These are phyloP conservation scores for Schizophyllum amplum DNA, from an alignment of 1,284 basidiomycete genomes.

Conservation along the genomic window DNA sequence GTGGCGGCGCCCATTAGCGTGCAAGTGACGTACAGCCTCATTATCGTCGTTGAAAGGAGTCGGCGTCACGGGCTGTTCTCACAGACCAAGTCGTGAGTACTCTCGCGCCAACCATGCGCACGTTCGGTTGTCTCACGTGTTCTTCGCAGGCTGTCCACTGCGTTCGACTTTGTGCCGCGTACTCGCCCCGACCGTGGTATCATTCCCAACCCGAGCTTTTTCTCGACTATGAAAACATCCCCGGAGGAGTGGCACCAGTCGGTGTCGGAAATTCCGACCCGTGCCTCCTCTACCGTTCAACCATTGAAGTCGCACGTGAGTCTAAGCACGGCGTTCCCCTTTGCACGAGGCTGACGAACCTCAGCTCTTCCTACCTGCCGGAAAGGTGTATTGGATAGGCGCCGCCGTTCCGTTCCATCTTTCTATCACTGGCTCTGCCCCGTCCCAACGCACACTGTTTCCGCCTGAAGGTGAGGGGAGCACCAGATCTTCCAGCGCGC, in stretches of 20 bases:
- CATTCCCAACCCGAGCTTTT: conserved; percentile 2
- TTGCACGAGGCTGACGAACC: not conserved
- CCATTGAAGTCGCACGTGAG: conserved; percentile 3
- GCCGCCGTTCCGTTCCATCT: conserved; percentile 56
- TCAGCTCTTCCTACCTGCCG: conserved; percentile 44
- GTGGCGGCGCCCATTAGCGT: not conserved
- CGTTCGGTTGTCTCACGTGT: no score
- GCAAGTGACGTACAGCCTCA: not conserved
- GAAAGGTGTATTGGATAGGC: conserved; percentile 40
- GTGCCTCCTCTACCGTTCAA: not conserved
- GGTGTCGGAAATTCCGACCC: conserved; percentile 1
- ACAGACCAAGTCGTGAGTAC: not conserved
- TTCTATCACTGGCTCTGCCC: conserved; percentile 40
- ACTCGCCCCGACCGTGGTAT: conserved; percentile 1
- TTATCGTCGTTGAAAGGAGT: not conserved
- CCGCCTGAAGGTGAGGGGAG: not conserved
- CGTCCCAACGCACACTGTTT: conserved; percentile 32
- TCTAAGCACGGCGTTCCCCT: not conserved
- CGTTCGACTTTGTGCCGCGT: not conserved
- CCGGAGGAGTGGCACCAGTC: conserved; percentile 10
- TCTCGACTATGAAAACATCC: conserved; percentile 6
- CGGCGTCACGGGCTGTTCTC: not conserved
- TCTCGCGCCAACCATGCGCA: no score
- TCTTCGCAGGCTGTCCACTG: not conserved
- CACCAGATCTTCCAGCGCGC: not conserved